Base-by-base conservation (phyloP, 306 rosid genomes). In the Lupinus albus region DNA sequence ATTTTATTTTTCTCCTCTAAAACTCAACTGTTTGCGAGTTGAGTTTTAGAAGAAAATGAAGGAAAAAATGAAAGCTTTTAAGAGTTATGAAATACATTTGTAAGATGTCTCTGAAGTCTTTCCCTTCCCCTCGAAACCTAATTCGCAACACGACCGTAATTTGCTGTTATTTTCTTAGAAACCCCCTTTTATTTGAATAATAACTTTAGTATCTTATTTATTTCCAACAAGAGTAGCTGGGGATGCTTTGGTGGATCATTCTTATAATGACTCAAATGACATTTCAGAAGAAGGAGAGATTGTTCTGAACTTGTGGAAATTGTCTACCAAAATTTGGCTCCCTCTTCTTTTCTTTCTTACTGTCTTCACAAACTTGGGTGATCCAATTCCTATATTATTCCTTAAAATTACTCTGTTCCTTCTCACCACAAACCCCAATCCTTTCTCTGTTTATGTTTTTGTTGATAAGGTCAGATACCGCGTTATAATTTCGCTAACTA, bases 351-450 rank as follows among this genome's bases (percentile, higher is more conserved):
- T 87, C 80, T 63, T 75, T 72, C 32, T 77, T 49, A 85, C 84
- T 2, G 81, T 85, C 81, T 77, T 85, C 66, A 49, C 85, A 8
- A 80, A 82, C 78, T 80, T 79, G 83, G 85, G 70, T 54, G 71
- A 80, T 47, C 89, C 91, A 41, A 13, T 84, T 41, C 6, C 42
- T 11, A 55, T 76, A 46, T 46, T 89, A 51, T 62, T 74, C 59
- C 17, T 71, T 21, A 83, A 84, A 76, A 71, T 80, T 8, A n/a
- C 71, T 48, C 80, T 89, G 4, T 83, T 89, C 80, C 88, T 89
- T 61, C 77, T 85, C 15, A 80, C 82, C 84, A 87, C 94, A 42
- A 90, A 84, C 73, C 92, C 97, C 16, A 77, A 73, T 75, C 92
- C 95, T 61, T 84, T 85, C 64, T 87, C 96, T 3, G 95, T 87